Evolutionary conservation across 2,329 filamentous ascomycete species (phyloP), one percentile per base, ranked within the genome.

Genomic region (Kalmusia sp.): DNA sequence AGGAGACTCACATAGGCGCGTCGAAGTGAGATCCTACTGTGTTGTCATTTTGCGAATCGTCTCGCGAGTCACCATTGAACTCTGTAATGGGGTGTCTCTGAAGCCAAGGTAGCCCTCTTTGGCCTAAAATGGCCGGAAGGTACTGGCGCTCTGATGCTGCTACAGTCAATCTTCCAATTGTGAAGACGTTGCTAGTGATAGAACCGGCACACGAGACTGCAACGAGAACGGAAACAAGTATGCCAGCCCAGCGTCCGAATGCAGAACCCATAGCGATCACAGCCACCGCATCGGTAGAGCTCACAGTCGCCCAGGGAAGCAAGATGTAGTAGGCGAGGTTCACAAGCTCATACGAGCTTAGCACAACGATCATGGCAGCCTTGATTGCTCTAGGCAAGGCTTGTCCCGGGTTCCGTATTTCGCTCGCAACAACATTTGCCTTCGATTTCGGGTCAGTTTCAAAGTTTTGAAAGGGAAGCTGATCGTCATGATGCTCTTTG

Each of bases 301-400:
- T 82, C 2, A 88, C 75, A 1, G 82, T 74, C 19, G 80, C 67
- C 85, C 85, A 87, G 0, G 86, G 84, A 0, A 88, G 76, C 2
- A 88, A 73, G 17, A 87, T 77, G 58, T 88, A 88, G 68, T 87
- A 88, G 1, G 84, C 80, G 0, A 84, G 76, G 57, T 88, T 88
- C 1, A 85, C 81, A 0, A 82, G 75, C 24, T 87, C 76, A 63
- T 86, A 88, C 52, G 83, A 86, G 2, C 82, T 54, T 0, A 87
- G 79, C 15, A 87, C 85, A 1, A 82, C 83, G 1, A 84, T 80
- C 27, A 87, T 78, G 0, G 86, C 83, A 0, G 80, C 81, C 65
- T 87, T 86, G 66, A 88, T 85, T 2, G 85, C 84, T 2, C 83
- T 79, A 0, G 85, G 86, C 0, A 88, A 77, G 59, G 70, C 62